Evolutionary conservation across 1,284 basidiomycete species (phyloP).

Genomic region (Coniferiporia sulphurascens): DNA sequence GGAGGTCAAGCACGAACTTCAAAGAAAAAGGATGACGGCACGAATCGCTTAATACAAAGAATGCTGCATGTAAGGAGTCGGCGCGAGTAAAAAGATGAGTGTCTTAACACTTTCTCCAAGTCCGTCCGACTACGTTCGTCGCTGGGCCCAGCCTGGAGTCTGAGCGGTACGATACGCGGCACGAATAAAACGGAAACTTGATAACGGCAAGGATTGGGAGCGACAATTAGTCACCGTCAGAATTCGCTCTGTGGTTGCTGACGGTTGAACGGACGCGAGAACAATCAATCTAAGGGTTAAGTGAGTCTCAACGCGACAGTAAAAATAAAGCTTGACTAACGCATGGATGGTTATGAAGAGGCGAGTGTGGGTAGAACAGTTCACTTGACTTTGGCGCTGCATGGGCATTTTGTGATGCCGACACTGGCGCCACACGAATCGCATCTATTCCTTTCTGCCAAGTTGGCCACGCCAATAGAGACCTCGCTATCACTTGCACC

Average conservation of each 20-base stretch:
- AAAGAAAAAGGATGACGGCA: background rate
- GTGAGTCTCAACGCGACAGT: slow-evolving; percentile 21
- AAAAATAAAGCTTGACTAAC: background rate
- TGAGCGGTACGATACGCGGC: slow-evolving; percentile 59
- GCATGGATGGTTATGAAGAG: too few species aligned
- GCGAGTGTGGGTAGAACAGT: too few species aligned
- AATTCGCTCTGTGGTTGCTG: slow-evolving; percentile 14
- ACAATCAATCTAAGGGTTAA: slow-evolving; percentile 24
- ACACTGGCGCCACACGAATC: slow-evolving; percentile 58
- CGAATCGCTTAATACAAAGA: background rate
- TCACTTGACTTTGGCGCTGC: slow-evolving; percentile 46
- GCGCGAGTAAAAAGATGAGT: background rate
- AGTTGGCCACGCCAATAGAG: slow-evolving; percentile 7
- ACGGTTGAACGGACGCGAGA: slow-evolving; percentile 3
- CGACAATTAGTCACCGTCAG: slow-evolving; percentile 18
- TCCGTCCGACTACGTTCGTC: slow-evolving; percentile 50
- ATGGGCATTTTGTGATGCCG: slow-evolving; percentile 51
- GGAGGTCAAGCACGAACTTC: background rate
- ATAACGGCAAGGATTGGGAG: slow-evolving; percentile 29
- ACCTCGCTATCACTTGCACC: slow-evolving; percentile 47
- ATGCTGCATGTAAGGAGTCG: background rate
- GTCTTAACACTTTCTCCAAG: slow-evolving; percentile 3
- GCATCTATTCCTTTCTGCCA: slow-evolving; percentile 11
- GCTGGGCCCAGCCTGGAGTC: slow-evolving; percentile 44
- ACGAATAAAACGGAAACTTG: slow-evolving; percentile 48